phyloP scores from a whole-genome alignment of 805 yeast genomes.

The Metschnikowia lachancei region DNA sequence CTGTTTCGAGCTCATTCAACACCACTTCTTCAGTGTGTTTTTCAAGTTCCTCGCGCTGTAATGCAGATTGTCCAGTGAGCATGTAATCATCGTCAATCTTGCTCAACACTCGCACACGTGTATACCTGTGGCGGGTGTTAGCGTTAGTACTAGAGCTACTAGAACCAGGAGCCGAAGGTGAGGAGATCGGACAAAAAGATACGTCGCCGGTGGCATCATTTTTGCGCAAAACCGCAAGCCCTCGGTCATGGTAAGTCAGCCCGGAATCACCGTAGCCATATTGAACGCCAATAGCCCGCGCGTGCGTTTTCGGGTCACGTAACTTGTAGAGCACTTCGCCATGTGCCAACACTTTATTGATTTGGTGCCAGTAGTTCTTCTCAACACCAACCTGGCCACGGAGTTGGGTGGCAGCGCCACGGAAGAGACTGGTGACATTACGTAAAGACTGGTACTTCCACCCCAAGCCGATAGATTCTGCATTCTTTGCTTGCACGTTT shows the following conservation, averaged over 20 bases:
- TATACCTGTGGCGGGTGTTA: constrained; percentile 39
- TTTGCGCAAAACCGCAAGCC: constrained; percentile 68
- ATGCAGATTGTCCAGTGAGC: constrained; percentile 51
- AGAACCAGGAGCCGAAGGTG: too few relatives aligned
- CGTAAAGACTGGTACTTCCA: constrained; percentile 79
- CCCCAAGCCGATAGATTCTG: constrained; percentile 57
- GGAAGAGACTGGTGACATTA: constrained; percentile 51
- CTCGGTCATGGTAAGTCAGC: constrained; percentile 68
- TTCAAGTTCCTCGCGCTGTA: constrained; percentile 19
- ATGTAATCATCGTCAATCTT: constrained; percentile 53
- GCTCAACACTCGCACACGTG: constrained; percentile 58
- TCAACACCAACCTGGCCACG: constrained; percentile 59
- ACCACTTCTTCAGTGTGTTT: constrained; percentile 17
- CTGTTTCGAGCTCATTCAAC: constrained; percentile 57
- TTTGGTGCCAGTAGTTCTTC: constrained; percentile 59
- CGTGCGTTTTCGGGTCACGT: constrained; percentile 46
- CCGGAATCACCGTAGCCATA: constrained; percentile 94
- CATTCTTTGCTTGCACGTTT: constrained; percentile 19
- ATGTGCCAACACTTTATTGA: constrained; percentile 45
- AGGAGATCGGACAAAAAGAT: constrained; percentile 28
- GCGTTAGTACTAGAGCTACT: too few relatives aligned
- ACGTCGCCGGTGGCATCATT: constrained; percentile 35
- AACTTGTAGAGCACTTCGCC: constrained; percentile 67
- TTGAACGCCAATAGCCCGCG: constrained; percentile 69
- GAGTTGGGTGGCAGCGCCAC: constrained; percentile 50